Conservation (phyloP, 2,329 filamentous ascomycete species). For the Geoglossum cookeanum region DNA sequence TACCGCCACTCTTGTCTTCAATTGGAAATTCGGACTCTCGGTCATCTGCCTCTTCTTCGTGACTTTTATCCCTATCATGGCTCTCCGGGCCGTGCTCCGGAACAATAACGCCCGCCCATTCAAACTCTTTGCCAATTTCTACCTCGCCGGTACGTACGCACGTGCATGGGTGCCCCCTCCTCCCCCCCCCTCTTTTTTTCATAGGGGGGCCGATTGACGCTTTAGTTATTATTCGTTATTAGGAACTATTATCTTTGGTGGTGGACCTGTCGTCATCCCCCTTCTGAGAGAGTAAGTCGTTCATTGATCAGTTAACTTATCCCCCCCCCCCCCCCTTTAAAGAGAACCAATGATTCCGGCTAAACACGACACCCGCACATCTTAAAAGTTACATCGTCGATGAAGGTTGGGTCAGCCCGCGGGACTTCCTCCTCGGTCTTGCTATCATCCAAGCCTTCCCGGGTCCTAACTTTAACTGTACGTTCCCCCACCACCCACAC, state of each 20-base stretch:
- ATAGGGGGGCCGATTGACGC: no score
- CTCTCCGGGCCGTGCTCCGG: conserved; percentile 23
- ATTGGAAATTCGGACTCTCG: conserved; percentile 25
- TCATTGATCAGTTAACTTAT: no score
- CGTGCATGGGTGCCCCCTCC: neutral
- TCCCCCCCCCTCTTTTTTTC: no score
- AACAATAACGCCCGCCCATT: conserved; percentile 27
- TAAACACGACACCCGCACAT: neutral
- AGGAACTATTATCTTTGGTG: conserved; percentile 23
- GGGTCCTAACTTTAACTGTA: conserved; percentile 37
- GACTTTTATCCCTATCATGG: conserved; percentile 27
- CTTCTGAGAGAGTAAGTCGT: conserved; percentile 33
- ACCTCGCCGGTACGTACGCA: conserved; percentile 42
- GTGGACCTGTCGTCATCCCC: conserved; percentile 45
- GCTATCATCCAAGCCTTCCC: conserved; percentile 55
- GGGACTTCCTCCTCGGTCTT: conserved; percentile 54
- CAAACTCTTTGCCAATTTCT: conserved; percentile 51
- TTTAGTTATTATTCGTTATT: neutral
- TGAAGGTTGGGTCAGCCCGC: conserved; percentile 48
- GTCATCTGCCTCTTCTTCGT: conserved; percentile 20
- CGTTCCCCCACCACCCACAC: neutral
- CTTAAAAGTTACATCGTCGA: conserved; percentile 34
- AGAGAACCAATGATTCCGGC: neutral
- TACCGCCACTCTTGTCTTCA: conserved; percentile 13
- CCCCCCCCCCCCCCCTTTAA: no score